Evolutionary conservation across 768 basidiomycete genomes (phyloP).

Genomic region (Dictyophora rubrovolvata): DNA sequence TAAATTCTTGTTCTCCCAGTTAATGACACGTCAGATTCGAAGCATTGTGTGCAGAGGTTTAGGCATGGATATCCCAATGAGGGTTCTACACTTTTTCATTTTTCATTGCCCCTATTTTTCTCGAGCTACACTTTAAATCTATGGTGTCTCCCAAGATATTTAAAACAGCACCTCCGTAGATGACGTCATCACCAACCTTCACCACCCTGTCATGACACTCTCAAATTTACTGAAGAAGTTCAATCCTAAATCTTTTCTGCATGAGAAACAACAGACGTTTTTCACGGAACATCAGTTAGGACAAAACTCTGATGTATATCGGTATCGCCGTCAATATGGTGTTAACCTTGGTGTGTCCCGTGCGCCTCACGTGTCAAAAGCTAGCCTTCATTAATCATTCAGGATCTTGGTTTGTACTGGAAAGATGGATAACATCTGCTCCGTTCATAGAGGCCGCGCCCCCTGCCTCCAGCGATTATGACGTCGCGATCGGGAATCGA

Average conservation of each 20-base stretch:
- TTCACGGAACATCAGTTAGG: not conserved
- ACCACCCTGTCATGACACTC: not conserved
- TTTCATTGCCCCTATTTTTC: too few species aligned
- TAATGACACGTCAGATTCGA: too few species aligned
- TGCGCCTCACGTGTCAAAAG: conserved; percentile 8
- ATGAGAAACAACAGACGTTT: not conserved
- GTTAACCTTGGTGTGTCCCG: conserved; percentile 61
- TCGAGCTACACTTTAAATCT: too few species aligned
- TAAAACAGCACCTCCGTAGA: not conserved
- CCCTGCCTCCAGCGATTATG: conserved; percentile 46
- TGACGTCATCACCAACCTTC: not conserved
- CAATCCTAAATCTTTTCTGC: not conserved
- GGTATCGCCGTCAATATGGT: conserved; percentile 67
- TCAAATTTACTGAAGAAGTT: not conserved
- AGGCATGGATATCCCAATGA: too few species aligned
- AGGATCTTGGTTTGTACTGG: conserved; percentile 76
- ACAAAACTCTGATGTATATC: conserved; percentile 26
- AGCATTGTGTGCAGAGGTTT: too few species aligned
- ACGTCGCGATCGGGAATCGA: conserved; percentile 47
- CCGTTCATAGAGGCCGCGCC: conserved; percentile 45
- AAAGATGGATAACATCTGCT: conserved; percentile 58
- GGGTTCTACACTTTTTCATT: too few species aligned
- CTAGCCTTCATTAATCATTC: not conserved
- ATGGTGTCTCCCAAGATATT: not conserved
- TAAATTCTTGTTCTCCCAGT: too few species aligned